Conservation (phyloP, 2,329 filamentous ascomycete genomes). For the Pseudopithomyces maydicus region DNA sequence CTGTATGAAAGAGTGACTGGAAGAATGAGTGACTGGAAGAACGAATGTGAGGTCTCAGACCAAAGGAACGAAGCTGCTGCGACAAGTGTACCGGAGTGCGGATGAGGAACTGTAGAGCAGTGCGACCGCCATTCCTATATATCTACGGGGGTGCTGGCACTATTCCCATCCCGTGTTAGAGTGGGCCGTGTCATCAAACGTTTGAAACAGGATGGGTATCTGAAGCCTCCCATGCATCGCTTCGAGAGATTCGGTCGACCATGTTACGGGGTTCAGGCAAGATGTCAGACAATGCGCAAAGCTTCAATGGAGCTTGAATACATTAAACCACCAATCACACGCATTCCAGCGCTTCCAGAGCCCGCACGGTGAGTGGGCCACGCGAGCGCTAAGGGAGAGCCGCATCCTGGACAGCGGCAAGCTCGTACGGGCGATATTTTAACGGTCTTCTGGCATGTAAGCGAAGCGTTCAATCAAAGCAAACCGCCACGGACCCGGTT, state of each 20-base stretch:
- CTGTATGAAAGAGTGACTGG: slow-evolving; percentile 28
- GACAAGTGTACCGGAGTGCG: slow-evolving; percentile 18
- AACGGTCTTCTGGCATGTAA: slow-evolving; percentile 19
- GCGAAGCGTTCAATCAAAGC: slow-evolving; percentile 26
- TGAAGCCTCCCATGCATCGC: slow-evolving; percentile 25
- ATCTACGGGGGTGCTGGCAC: slow-evolving; percentile 11
- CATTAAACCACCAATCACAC: slow-evolving; percentile 36
- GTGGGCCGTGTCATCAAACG: slow-evolving; percentile 44
- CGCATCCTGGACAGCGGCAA: slow-evolving; percentile 27
- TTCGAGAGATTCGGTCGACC: slow-evolving; percentile 22
- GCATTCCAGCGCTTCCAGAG: not conserved
- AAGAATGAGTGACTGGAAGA: slow-evolving; percentile 40
- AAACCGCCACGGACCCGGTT: slow-evolving; percentile 38
- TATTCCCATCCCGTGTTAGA: slow-evolving; percentile 10
- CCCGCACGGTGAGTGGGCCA: not conserved
- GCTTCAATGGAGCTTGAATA: slow-evolving; percentile 24
- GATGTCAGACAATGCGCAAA: slow-evolving; percentile 22
- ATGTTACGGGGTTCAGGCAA: slow-evolving; percentile 12
- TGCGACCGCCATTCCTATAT: slow-evolving; percentile 23
- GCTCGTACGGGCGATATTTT: slow-evolving; percentile 20
- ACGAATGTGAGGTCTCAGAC: slow-evolving; percentile 49
- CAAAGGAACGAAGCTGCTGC: slow-evolving; percentile 28
- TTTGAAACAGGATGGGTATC: slow-evolving; percentile 34
- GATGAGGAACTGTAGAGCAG: slow-evolving; percentile 8
- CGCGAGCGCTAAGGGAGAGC: slow-evolving; percentile 4